phyloP scores from a whole-genome alignment of 2,329 filamentous ascomycete genomes.

The Colletotrichum sp. region DNA sequence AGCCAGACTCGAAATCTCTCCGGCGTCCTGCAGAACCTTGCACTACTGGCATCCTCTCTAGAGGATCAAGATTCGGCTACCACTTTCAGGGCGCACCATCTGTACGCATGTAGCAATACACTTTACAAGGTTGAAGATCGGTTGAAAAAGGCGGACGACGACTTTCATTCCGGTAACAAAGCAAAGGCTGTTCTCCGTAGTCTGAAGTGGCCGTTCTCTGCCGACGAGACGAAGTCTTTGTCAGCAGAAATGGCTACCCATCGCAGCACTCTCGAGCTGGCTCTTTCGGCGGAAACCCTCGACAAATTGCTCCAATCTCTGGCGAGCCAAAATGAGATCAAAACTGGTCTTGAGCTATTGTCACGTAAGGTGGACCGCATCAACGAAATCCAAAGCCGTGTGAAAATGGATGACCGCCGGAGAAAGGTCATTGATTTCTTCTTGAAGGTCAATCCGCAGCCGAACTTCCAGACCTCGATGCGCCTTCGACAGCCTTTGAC shows the following conservation, averaged over 20 bases:
- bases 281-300: neutral
- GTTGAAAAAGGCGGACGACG: neutral
- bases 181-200: neutral
- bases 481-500: neutral
- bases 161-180: neutral
- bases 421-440: rapidly evolving
- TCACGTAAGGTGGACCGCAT: neutral
- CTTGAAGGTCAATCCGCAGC: neutral
- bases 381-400: neutral
- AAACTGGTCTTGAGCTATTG: rapidly evolving
- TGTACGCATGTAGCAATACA: neutral
- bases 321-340: neutral
- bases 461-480: neutral
- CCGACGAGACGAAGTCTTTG: neutral
- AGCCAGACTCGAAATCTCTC: neutral
- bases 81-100: neutral
- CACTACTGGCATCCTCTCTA: neutral
- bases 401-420: neutral
- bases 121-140: neutral
- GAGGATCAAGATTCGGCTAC: neutral
- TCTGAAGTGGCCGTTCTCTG: neutral
- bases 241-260: rapidly evolving
- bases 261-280: neutral
- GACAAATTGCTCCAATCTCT: neutral
- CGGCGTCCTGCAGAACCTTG: neutral